Percentiles rank a stretch among this genome's conserved stretches.
phyloP scores from a whole-genome alignment of 305 asterid species.

The Lippia alba region DNA sequence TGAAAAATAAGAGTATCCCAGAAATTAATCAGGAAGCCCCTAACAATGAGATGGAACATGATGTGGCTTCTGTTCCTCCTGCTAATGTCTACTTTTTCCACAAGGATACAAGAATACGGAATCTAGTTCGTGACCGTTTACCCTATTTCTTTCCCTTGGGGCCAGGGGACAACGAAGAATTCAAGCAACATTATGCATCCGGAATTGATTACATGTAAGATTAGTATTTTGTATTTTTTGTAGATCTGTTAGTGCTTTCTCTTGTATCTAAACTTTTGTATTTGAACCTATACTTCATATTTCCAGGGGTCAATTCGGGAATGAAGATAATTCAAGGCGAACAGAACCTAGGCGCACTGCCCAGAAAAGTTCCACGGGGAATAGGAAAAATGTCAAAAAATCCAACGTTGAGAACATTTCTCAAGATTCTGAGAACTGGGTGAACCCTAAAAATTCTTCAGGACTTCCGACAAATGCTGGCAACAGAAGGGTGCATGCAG shows the following conservation, averaged over 20 bases:
- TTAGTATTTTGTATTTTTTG: neutral
- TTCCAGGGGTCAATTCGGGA: conserved; percentile 80
- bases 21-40: conserved; percentile 38
- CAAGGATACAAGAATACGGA: conserved; percentile 73
- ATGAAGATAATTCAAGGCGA: conserved; percentile 49
- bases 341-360: conserved; percentile 34
- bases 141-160: conserved; percentile 82
- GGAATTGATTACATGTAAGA: conserved; percentile 79
- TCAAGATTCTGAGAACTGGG: conserved; percentile 64
- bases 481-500: conserved; percentile 82
- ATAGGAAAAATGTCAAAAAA: conserved; percentile 49
- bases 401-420: conserved; percentile 43
- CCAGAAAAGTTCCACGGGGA: conserved; percentile 49
- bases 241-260: neutral
- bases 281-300: conserved; percentile 22
- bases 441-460: conserved; percentile 62
- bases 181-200: conserved; percentile 47
- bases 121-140: conserved; percentile 74
- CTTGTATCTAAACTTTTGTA: conserved; percentile 7
- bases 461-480: conserved; percentile 65
- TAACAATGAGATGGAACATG: conserved; percentile 37
- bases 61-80: conserved; percentile 50
- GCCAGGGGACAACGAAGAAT: conserved; percentile 52
- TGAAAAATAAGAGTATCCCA: conserved; percentile 42
- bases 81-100: conserved; percentile 76